A percentile compares a stretch with the other conserved stretches of the same genome.
phyloP scores from a whole-genome alignment of 495 filamentous ascomycete species.

The Emericellopsis terricola region DNA sequence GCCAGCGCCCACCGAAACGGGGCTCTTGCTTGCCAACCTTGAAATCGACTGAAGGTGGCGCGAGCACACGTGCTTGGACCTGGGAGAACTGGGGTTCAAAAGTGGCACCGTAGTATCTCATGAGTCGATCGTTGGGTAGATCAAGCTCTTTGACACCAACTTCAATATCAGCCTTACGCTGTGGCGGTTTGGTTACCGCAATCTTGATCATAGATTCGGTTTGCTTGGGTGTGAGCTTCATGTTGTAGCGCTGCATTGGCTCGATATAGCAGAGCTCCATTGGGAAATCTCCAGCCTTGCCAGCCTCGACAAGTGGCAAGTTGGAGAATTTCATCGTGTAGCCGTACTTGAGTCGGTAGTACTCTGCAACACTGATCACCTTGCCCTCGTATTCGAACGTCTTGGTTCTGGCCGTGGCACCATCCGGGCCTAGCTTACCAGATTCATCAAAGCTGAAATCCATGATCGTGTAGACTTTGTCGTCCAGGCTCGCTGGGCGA shows the following conservation, averaged over 20 bases:
- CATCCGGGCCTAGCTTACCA: slow-evolving; percentile 16
- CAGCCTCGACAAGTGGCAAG: slow-evolving; percentile 55
- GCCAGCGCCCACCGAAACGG: slow-evolving; percentile 51
- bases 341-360: slow-evolving; percentile 51
- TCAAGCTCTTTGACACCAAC: slow-evolving; percentile 46
- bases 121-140: slow-evolving; percentile 48
- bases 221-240: slow-evolving; percentile 54
- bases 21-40: slow-evolving; percentile 33
- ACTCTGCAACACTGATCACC: slow-evolving; percentile 37
- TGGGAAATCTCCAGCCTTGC: slow-evolving; percentile 47
- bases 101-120: slow-evolving; percentile 48
- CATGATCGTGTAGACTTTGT: slow-evolving; percentile 44
- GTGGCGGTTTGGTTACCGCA: slow-evolving; percentile 43
- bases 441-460: slow-evolving; percentile 25
- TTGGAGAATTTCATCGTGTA: slow-evolving; percentile 27
- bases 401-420: slow-evolving; percentile 31
- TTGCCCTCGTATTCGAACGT: slow-evolving; percentile 38
- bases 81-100: slow-evolving; percentile 41
- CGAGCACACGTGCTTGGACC: slow-evolving; percentile 53
- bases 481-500: slow-evolving; percentile 21
- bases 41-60: slow-evolving; percentile 52
- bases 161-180: slow-evolving; percentile 43
- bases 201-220: slow-evolving; percentile 78
- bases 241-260: slow-evolving; percentile 55
- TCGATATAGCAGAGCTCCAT: slow-evolving; percentile 47